Percentiles rank a stretch among this genome's conserved stretches.
Conservation (phyloP, 257 asterid genomes). For the Nyctanthes arbortristis region DNA sequence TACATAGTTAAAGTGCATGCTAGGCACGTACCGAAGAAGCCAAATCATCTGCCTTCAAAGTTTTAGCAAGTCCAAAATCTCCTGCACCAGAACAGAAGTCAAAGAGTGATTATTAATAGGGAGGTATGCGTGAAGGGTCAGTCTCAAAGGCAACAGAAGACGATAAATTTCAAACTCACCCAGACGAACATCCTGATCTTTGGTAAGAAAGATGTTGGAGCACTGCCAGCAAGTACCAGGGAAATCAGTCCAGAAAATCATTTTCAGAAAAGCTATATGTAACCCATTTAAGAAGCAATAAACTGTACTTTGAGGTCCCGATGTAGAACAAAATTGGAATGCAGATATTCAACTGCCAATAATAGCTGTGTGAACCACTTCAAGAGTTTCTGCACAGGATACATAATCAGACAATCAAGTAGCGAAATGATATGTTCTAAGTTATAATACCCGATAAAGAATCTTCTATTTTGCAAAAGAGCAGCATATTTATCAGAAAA, state of each 20-base stretch:
- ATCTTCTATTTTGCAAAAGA: no score
- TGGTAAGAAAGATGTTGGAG: slow-evolving; percentile 95
- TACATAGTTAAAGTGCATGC: slow-evolving; percentile 16
- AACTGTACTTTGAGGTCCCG: slow-evolving; percentile 85
- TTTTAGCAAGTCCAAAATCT: slow-evolving; percentile 98
- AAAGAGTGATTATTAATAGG: slow-evolving; percentile 13
- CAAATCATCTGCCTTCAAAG: slow-evolving; percentile 96
- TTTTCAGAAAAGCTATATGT: slow-evolving; percentile 10
- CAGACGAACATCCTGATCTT: slow-evolving; percentile 88
- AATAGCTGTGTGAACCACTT: slow-evolving; percentile 94
- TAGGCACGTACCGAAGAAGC: slow-evolving; percentile 87
- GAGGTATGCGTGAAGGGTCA: slow-evolving; percentile 11
- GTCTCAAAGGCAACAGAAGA: slow-evolving; percentile 20
- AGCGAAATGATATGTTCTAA: neutral
- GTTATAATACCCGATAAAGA: neutral
- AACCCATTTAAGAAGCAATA: slow-evolving; percentile 11
- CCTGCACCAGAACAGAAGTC: slow-evolving; percentile 49
- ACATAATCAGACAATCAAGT: slow-evolving; percentile 19
- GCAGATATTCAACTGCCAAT: slow-evolving; percentile 95
- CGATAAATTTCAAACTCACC: slow-evolving; percentile 51
- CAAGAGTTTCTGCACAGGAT: slow-evolving; percentile 66
- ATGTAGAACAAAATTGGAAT: slow-evolving; percentile 89
- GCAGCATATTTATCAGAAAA: neutral
- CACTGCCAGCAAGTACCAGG: slow-evolving; percentile 57
- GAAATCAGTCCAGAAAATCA: slow-evolving; percentile 27